A percentile compares a stretch with the other conserved stretches of the same genome.
These are phyloP conservation scores for Stylosanthes scabra DNA, from an alignment of 331 rosid genomes.

Conservation along the genomic window DNA sequence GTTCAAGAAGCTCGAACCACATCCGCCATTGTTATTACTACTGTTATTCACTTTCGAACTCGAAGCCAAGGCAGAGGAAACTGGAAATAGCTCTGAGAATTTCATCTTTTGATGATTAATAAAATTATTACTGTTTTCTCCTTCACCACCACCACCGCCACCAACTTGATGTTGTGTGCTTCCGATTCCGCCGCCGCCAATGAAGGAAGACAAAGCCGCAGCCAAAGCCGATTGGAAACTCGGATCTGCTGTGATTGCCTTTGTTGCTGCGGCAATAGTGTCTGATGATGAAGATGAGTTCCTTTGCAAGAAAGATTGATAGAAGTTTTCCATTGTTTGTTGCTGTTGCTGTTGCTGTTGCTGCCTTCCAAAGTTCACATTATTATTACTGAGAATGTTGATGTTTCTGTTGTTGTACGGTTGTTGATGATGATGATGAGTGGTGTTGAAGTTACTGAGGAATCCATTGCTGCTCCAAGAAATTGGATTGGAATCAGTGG, in stretches of 20 bases:
- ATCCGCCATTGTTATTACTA: slow-evolving; percentile 26
- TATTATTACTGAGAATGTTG: slow-evolving; percentile 46
- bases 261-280: slow-evolving; percentile 86
- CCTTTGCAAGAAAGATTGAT: slow-evolving; percentile 57
- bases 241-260: slow-evolving; percentile 85
- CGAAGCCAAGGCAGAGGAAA: slow-evolving; percentile 37
- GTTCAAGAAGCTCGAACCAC: slow-evolving; percentile 66
- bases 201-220: slow-evolving; percentile 75
- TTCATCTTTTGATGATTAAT: slow-evolving; percentile 16
- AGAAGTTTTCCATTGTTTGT: slow-evolving; percentile 45
- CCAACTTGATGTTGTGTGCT: slow-evolving; percentile 25
- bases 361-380: slow-evolving; percentile 51
- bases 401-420: slow-evolving; percentile 47
- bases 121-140: slow-evolving; percentile 43
- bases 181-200: slow-evolving; percentile 39
- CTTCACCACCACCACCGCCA: slow-evolving; percentile 41
- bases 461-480: slow-evolving; percentile 66
- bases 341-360: not conserved
- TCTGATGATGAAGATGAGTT: slow-evolving; percentile 38
- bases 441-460: slow-evolving; percentile 40
- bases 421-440: slow-evolving; percentile 18
- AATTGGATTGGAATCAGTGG: slow-evolving; percentile 51
- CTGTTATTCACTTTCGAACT: slow-evolving; percentile 38
- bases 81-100: slow-evolving; percentile 52
- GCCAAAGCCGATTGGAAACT: slow-evolving; percentile 86